A percentile compares a stretch with the other conserved stretches of the same genome.
These are phyloP conservation scores for Dryas octopetala DNA, from an alignment of 306 rosid genomes.

Conservation along the genomic window DNA sequence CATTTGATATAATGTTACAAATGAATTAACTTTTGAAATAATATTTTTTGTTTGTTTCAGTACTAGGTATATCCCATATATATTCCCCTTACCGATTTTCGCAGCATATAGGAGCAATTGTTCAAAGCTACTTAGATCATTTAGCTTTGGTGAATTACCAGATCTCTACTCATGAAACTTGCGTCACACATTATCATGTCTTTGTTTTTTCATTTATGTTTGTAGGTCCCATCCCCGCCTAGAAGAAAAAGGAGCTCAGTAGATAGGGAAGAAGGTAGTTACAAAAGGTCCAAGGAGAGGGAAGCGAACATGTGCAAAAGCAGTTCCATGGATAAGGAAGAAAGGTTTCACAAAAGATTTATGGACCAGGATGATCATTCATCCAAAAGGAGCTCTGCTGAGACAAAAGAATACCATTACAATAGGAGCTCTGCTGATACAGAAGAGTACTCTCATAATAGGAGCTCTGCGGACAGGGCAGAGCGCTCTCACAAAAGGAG, in stretches of 20 bases:
- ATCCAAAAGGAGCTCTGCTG: slow-evolving; percentile 20
- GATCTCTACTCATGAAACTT: not conserved
- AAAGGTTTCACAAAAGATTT: slow-evolving; percentile 27
- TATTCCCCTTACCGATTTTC: not conserved
- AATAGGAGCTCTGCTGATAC: slow-evolving; percentile 41
- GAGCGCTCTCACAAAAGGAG: slow-evolving; percentile 21
- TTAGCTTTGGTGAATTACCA: not conserved
- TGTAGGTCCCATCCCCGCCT: slow-evolving; percentile 84
- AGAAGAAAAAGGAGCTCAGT: no score
- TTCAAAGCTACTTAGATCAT: not conserved
- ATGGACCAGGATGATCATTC: slow-evolving; percentile 35
- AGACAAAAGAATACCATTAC: slow-evolving; percentile 25
- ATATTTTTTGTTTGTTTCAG: no score
- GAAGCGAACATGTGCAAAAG: slow-evolving; percentile 17
- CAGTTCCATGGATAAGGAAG: slow-evolving; percentile 32
- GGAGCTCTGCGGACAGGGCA: slow-evolving; percentile 35
- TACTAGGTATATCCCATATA: no score
- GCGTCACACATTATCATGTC: not conserved
- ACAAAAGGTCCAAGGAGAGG: slow-evolving; percentile 35
- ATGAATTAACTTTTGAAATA: not conserved
- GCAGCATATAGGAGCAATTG: not conserved
- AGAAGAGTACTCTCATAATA: slow-evolving; percentile 32
- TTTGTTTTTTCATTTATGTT: slow-evolving; percentile 6
- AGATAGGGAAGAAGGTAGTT: slow-evolving; percentile 41
- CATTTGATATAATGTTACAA: not conserved